Evolutionary conservation across 768 basidiomycete genomes (phyloP).

Genomic region (Tylopilus balloui): DNA sequence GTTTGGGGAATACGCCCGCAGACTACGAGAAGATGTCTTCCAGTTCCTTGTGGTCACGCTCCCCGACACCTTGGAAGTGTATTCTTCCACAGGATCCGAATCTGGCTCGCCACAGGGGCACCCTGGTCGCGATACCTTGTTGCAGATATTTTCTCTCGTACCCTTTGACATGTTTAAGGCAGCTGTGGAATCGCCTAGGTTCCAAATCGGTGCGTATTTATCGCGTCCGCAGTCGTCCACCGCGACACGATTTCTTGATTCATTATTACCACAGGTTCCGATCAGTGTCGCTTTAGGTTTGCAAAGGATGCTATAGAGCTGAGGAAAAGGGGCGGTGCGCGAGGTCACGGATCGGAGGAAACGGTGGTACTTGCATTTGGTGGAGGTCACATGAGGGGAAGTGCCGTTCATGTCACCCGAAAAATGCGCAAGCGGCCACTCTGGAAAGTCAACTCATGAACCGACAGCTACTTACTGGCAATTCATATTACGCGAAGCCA

Average conservation of each 20-base stretch:
- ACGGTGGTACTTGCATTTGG: conserved; percentile 92
- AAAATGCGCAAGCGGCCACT: conserved; percentile 82
- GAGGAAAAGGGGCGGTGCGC: conserved; percentile 72
- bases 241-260: conserved; percentile 8
- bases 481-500: conserved; percentile 28
- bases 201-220: conserved; percentile 63
- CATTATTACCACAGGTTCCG: conserved; percentile 50
- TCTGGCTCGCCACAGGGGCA: conserved; percentile 34
- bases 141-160: conserved; percentile 72
- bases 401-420: conserved; percentile 82
- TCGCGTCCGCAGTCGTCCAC: conserved; percentile 6
- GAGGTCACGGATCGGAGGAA: conserved; percentile 72
- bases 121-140: conserved; percentile 61
- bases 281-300: conserved; percentile 87
- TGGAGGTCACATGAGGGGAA: conserved; percentile 59
- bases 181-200: conserved; percentile 72
- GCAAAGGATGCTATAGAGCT: conserved; percentile 85
- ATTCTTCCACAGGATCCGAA: conserved; percentile 37
- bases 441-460: conserved; percentile 76
- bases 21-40: conserved; percentile 71
- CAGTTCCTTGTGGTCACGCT: conserved; percentile 73
- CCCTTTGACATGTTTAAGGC: conserved; percentile 87
- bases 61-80: conserved; percentile 59
- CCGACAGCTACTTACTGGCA: conserved; percentile 24
- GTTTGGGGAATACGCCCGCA: conserved; percentile 74